Evolutionary conservation across 225 moss, liverwort and hornwort species (phyloP).

Genomic region (Thuidium tamariscinum): DNA sequence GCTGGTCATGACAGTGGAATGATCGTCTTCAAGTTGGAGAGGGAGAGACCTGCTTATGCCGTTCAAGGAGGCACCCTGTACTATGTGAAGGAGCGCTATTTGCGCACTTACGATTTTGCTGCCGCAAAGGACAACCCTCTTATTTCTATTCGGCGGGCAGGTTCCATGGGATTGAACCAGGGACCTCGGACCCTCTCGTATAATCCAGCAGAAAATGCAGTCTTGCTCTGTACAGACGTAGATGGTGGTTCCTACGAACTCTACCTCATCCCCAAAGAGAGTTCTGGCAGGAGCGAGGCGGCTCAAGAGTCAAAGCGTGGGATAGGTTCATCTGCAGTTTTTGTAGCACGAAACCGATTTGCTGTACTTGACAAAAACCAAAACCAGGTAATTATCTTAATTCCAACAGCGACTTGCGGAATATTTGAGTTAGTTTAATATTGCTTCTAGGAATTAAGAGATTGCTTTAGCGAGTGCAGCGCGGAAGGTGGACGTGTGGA

Average conservation of each 20-base stretch:
- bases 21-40: constrained; percentile 98
- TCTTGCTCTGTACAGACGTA: constrained; percentile 78
- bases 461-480: background rate
- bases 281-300: constrained; percentile 72
- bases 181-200: constrained; percentile 91
- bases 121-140: constrained; percentile 72
- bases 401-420: background rate
- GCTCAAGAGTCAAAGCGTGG: constrained; percentile 84
- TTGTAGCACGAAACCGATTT: constrained; percentile 83
- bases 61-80: constrained; percentile 87
- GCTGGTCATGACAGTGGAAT: constrained; percentile 99
- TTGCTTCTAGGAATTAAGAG: background rate
- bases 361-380: constrained; percentile 79
- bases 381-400: constrained; percentile 49
- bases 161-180: constrained; percentile 88
- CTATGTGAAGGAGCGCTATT: constrained; percentile 91
- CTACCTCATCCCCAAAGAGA: constrained; percentile 81
- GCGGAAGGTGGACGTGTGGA: background rate
- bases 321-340: constrained; percentile 84
- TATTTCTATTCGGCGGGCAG: constrained; percentile 78
- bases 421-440: background rate
- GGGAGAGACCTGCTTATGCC: constrained; percentile 91
- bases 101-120: constrained; percentile 85
- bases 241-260: constrained; percentile 97
- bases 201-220: constrained; percentile 92